Evolutionary conservation across 176 grass and related monocot species (phyloP), one percentile per base, ranked within the genome.

Genomic region (Oryza meyeriana): DNA sequence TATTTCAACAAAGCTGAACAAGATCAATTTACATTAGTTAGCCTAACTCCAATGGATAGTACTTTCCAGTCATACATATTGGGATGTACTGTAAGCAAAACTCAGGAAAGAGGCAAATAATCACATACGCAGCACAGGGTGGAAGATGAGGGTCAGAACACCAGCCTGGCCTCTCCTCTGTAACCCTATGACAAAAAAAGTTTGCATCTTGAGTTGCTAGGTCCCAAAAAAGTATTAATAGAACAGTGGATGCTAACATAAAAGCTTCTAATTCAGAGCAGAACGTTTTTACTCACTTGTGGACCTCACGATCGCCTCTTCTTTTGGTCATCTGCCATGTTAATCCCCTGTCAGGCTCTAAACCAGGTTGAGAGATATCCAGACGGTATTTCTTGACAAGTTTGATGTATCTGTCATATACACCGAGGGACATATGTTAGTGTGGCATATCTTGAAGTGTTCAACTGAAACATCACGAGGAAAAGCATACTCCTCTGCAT

Each of bases 241-340:
- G 67, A 32, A 55, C 20, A 59, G 7, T 1, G 22, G 55, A 10
- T 59, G 22, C 22, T 59, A 59, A 24, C n/a, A 24, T 3, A 38
- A 13, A 42, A 38, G 33, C 34, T 39, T 33, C 28, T 22, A 41
- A 17, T 76, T 67, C 63, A 72, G 26, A 76, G 41, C 57, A 82
- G 16, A 79, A 66, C 32, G 52, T 69, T 3, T 10, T 0, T 32
- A 87, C 94, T 92, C 69, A 97, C 94, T 92, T 94, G 83, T 97
- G 94, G 22, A 97, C 92, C 89, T 97, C 92, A 74, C 47, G 69
- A 44, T 92, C 88, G 48, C 83, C 92, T 89, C 89, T 92, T 88
- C 94, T 90, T 88, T 90, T 90, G 27, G 94, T 97, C 92, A 97
- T 97, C 81, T 94, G 89, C 94, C 94, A 97, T 20, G 94, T 92